A percentile compares a stretch with the other conserved stretches of the same genome.
Evolutionary conservation across 2,329 filamentous ascomycete species (phyloP).

Genomic region (Cladophialophora psammophila): DNA sequence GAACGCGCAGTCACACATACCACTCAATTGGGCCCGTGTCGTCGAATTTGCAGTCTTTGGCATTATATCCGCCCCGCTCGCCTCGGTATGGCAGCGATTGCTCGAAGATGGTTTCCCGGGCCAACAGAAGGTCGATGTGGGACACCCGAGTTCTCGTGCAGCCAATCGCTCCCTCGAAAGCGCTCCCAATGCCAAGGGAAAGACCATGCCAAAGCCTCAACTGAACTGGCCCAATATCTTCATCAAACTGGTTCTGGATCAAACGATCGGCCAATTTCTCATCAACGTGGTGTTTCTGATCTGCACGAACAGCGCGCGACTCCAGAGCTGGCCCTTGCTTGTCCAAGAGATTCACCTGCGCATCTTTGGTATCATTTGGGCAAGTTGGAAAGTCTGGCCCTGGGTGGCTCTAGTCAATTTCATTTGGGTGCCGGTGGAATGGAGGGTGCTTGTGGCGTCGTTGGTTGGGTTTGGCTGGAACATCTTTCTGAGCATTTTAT

Average conservation of each 20-base stretch:
- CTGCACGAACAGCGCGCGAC: not conserved
- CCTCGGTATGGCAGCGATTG: not conserved
- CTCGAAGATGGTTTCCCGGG: not conserved
- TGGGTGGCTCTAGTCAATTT: not conserved
- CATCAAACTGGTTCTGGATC: not conserved
- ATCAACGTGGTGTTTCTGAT: not conserved
- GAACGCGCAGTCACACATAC: not conserved
- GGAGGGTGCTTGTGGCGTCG: not conserved
- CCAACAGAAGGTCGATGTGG: not conserved
- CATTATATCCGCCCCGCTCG: not conserved
- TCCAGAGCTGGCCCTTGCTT: not conserved
- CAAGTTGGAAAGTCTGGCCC: constrained; percentile 1
- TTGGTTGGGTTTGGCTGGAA: not conserved
- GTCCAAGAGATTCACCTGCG: not conserved
- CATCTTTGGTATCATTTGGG: not conserved
- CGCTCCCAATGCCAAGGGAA: not conserved
- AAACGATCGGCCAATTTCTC: not conserved
- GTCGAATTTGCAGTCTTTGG: not conserved
- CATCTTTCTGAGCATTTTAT: not conserved
- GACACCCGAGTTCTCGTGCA: not conserved
- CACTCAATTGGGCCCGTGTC: not conserved
- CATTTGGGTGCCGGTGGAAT: not conserved
- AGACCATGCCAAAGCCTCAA: not conserved
- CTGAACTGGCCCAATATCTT: not conserved
- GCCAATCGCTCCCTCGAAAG: not conserved